phyloP scores from a whole-genome alignment of 2,329 filamentous ascomycete genomes.

The Neofusicoccum parvum region DNA sequence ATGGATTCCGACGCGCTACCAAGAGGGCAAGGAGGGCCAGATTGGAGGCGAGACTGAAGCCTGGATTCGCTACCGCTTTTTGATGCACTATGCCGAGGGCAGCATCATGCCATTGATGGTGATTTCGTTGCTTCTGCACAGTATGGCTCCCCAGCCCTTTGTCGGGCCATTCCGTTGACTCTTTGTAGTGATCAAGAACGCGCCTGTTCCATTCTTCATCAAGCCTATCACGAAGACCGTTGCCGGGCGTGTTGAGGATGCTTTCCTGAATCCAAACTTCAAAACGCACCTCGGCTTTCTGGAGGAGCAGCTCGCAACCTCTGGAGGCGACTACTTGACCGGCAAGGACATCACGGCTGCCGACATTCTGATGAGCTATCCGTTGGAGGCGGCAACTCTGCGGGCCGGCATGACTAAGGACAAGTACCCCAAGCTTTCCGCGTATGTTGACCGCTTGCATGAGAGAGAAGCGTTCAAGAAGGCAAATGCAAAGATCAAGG shows the following conservation, averaged over 20 bases:
- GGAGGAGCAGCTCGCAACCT: constrained; percentile 51
- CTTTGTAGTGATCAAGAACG: constrained; percentile 46
- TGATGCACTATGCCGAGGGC: constrained; percentile 84
- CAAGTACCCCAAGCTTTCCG: constrained; percentile 50
- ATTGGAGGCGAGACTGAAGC: constrained; percentile 61
- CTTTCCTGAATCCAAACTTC: constrained; percentile 52
- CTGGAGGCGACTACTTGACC: constrained; percentile 55
- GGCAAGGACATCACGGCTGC: constrained; percentile 52
- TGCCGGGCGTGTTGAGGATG: constrained; percentile 48
- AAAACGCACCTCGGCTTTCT: constrained; percentile 53
- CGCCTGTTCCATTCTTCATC: constrained; percentile 68
- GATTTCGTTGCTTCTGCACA: constrained; percentile 62
- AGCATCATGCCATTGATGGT: constrained; percentile 75
- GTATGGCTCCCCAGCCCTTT: constrained; percentile 42
- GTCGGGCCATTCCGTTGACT: background rate
- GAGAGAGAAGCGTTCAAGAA: constrained; percentile 48
- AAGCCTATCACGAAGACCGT: constrained; percentile 63
- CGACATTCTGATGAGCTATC: constrained; percentile 57
- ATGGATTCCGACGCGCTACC: constrained; percentile 56
- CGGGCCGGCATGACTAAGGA: constrained; percentile 42
- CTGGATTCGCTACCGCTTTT: constrained; percentile 66
- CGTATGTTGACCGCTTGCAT: constrained; percentile 50
- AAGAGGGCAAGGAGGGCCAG: constrained; percentile 55
- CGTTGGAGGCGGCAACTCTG: constrained; percentile 48
- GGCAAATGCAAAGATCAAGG: constrained; percentile 53